phyloP scores from a whole-genome alignment of 257 asterid genomes.

The Solanum piurae region DNA sequence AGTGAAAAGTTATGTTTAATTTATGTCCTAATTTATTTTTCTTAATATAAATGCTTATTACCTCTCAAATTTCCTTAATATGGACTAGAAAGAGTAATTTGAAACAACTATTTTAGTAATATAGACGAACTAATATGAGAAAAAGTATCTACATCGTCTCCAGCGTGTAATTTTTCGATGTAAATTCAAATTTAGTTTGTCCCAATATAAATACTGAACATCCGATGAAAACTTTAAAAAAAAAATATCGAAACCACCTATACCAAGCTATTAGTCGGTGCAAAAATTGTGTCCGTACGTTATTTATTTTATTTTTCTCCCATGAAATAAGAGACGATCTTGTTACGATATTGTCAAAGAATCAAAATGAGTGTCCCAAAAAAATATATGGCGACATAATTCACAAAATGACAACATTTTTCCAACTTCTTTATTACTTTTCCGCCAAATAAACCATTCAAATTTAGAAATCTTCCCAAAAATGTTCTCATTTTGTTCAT shows the following conservation, averaged over 20 bases:
- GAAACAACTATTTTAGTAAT: neutral
- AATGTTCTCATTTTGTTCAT: neutral
- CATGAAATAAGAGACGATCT: neutral
- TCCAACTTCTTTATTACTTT: neutral
- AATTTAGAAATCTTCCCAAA: neutral
- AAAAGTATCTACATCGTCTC: neutral
- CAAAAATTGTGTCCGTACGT: neutral
- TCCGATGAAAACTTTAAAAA: accelerated
- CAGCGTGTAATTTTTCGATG: accelerated
- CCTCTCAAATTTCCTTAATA: too few relatives aligned
- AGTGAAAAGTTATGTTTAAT: neutral
- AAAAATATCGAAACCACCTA: neutral
- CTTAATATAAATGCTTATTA: neutral
- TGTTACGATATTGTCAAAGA: neutral
- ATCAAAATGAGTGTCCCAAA: neutral
- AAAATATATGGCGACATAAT: conserved; percentile 12
- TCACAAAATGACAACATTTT: conserved; percentile 18
- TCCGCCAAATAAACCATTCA: neutral
- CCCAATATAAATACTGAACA: too few relatives aligned
- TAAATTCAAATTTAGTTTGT: too few relatives aligned
- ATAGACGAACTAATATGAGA: too few relatives aligned
- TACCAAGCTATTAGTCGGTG: neutral
- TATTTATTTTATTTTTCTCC: neutral
- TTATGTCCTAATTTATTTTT: too few relatives aligned
- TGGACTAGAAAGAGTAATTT: neutral